A percentile compares a stretch with the other conserved stretches of the same genome.
These are phyloP conservation scores for Endocarpon pusillum DNA, from an alignment of 495 filamentous ascomycete genomes.

Conservation along the genomic window DNA sequence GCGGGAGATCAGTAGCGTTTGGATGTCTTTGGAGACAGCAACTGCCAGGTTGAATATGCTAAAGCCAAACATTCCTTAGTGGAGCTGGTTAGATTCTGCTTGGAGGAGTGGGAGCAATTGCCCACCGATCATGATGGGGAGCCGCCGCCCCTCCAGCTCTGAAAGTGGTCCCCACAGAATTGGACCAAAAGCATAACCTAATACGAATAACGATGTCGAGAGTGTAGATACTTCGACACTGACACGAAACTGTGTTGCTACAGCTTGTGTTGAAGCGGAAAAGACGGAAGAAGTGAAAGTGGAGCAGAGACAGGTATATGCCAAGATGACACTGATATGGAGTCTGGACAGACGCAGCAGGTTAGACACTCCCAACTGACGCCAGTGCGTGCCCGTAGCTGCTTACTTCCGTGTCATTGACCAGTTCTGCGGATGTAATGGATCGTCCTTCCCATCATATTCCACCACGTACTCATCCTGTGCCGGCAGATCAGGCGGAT, in stretches of 20 bases:
- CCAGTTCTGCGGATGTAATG: slow-evolving; percentile 71
- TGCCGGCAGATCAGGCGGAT: slow-evolving; percentile 52
- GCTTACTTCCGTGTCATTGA: slow-evolving; percentile 50
- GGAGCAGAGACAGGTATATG: slow-evolving; percentile 23
- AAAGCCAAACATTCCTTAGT: slow-evolving; percentile 35
- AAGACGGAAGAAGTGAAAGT: slow-evolving; percentile 24
- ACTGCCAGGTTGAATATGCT: slow-evolving; percentile 34
- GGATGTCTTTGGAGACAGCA: slow-evolving; percentile 35
- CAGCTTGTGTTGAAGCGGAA: slow-evolving; percentile 11
- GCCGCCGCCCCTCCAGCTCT: slow-evolving; percentile 55
- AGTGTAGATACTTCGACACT: slow-evolving; percentile 3
- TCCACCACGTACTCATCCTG: slow-evolving; percentile 68
- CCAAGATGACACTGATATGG: slow-evolving; percentile 18
- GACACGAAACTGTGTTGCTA: slow-evolving; percentile 3
- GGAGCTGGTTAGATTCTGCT: too few relatives aligned
- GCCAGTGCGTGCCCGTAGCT: too few relatives aligned
- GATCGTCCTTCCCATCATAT: slow-evolving; percentile 60
- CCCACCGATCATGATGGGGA: slow-evolving; percentile 1
- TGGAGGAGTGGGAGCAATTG: too few relatives aligned
- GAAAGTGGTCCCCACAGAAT: slow-evolving; percentile 51
- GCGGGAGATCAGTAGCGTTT: slow-evolving; percentile 33
- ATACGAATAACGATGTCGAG: slow-evolving; percentile 4
- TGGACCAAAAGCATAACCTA: slow-evolving; percentile 32
- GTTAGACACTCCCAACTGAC: too few relatives aligned
- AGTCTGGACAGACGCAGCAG: slow-evolving; percentile 9